Conservation (phyloP, 768 basidiomycete species). For the Tubosaeta sp. region DNA sequence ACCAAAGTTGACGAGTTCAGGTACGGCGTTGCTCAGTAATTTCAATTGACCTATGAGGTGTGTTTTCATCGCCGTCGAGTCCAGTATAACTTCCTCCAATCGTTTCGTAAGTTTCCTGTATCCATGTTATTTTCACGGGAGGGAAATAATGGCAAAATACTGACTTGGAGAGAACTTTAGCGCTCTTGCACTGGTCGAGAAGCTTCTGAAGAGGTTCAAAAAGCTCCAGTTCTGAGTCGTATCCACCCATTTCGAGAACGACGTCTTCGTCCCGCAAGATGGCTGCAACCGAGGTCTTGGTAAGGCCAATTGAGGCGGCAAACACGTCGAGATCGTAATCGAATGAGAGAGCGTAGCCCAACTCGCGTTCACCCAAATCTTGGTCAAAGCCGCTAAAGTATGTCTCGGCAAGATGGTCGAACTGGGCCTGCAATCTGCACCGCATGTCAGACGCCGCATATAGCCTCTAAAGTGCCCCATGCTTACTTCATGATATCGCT, state of each 20-base stretch:
- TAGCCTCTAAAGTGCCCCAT: background rate
- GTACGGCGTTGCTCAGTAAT: slow-evolving; percentile 63
- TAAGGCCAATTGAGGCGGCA: slow-evolving; percentile 84
- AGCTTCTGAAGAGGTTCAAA: slow-evolving; percentile 80
- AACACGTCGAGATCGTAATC: slow-evolving; percentile 95
- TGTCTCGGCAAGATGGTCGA: slow-evolving; percentile 86
- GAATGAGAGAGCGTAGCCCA: slow-evolving; percentile 75
- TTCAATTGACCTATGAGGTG: slow-evolving; percentile 72
- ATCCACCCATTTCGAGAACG: slow-evolving; percentile 65
- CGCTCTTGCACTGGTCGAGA: slow-evolving; percentile 75
- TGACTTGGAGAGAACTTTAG: slow-evolving; percentile 76
- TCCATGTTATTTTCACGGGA: background rate
- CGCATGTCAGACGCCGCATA: background rate
- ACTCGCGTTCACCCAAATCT: slow-evolving; percentile 86
- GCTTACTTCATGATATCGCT: slow-evolving; percentile 83
- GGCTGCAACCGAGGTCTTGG: slow-evolving; percentile 77
- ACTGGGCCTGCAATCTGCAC: slow-evolving; percentile 85
- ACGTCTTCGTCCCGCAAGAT: slow-evolving; percentile 79
- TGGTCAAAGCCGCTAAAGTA: slow-evolving; percentile 81
- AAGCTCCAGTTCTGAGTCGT: slow-evolving; percentile 69
- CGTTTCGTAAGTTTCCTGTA: slow-evolving; percentile 83
- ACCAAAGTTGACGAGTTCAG: slow-evolving; percentile 86
- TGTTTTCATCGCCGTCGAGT: slow-evolving; percentile 67
- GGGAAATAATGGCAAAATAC: slow-evolving; percentile 17
- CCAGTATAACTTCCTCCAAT: slow-evolving; percentile 72